Conservation (phyloP, 1,139 yeast species). For the Protomyces lactucae-debilis region DNA sequence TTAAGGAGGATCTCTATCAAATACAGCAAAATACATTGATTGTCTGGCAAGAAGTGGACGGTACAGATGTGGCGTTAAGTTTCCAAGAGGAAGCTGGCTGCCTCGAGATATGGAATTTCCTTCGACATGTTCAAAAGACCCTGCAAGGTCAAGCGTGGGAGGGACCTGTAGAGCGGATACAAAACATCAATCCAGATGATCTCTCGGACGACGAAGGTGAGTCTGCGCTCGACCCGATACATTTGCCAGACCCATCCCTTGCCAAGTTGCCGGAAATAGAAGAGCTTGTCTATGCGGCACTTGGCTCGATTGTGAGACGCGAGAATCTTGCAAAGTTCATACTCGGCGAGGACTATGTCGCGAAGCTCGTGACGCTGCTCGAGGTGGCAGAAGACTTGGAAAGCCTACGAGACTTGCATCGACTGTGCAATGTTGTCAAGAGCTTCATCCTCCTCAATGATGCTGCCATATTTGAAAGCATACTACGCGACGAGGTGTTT, state of each 20-base stretch:
- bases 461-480: slow-evolving; percentile 57
- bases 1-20: slow-evolving; percentile 77
- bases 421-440: slow-evolving; percentile 68
- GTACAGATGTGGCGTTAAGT: slow-evolving; percentile 79
- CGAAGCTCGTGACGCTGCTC: slow-evolving; percentile 52
- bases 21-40: slow-evolving; percentile 85
- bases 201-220: slow-evolving; percentile 24
- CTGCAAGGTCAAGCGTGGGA: slow-evolving; percentile 19
- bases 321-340: slow-evolving; percentile 51
- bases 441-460: slow-evolving; percentile 64
- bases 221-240: slow-evolving; percentile 20
- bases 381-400: slow-evolving; percentile 51
- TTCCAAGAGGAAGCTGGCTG: slow-evolving; percentile 94
- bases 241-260: slow-evolving; percentile 28
- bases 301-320: slow-evolving; percentile 55
- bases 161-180: slow-evolving; percentile 8
- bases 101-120: slow-evolving; percentile 54
- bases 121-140: slow-evolving; percentile 27
- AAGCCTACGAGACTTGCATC: slow-evolving; percentile 52
- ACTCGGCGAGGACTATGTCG: slow-evolving; percentile 50
- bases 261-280: slow-evolving; percentile 28
- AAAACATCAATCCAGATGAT: slow-evolving; percentile 4
- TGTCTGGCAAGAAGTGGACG: slow-evolving; percentile 83
- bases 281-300: slow-evolving; percentile 53
- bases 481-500: slow-evolving; percentile 59